Evolutionary conservation across 73 alveolate genomes (phyloP), one percentile per base, ranked within the genome.

Genomic region (Blepharisma japonicum): DNA sequence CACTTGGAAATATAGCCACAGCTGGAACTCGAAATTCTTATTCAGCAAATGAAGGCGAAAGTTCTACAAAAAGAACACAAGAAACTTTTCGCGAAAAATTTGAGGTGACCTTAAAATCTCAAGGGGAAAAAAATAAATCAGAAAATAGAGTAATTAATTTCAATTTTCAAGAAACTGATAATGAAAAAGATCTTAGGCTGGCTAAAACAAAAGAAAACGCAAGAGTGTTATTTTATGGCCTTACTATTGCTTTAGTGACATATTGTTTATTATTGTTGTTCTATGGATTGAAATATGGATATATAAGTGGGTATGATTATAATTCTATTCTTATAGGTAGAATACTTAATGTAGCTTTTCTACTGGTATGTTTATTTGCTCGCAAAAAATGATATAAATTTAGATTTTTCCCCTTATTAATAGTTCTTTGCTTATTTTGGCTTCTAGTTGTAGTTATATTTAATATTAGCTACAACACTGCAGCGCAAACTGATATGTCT

Each of bases 201-300:
- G 46, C 14, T 18, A 61, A 61, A 25, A 61, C 74, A 25, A 11
- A 20, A 9, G 23, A 61, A 14, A 39, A 61, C 5, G 11, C 50
- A 9, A 25, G 23, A 25, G n/a, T 61, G 39, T 2, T 61, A 39
- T 61, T 61, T 61, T 61, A 14, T 61, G 46, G 49, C 0, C 14
- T 25, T 14, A 39, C 5, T 61, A 25, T 61, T n/a, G 74, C 74
- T 14, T 61, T 61, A 48, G 74, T 61, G 38, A 61, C 74, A 14
- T 61, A 14, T 61, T 61, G 47, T 61, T 61, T 61, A 39, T 18
- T 61, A 25, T 9, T 25, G 14, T 3, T 61, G 4, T 14, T 2
- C 14, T n/a, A n/a, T 18, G 39, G 18, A 61, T 14, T 25, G 14
- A 11, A 61, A 25, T 61, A 61, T 25, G 18, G 14, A 9, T 18